Conservation (phyloP, 2,329 filamentous ascomycete species). For the Arthrobotrys megalospora region DNA sequence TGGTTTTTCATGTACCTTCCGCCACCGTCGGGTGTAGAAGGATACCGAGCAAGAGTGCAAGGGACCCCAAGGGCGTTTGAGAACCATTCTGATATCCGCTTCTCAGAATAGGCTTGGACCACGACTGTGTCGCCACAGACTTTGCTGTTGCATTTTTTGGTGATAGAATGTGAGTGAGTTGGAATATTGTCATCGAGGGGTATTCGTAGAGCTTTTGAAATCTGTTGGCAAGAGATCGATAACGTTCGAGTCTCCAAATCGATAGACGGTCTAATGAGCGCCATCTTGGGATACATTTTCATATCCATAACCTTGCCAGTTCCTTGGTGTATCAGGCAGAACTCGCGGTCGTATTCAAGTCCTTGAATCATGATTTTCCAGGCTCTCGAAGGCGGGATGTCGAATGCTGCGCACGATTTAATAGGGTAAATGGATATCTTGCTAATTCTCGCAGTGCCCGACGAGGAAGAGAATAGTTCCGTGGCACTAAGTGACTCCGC, state of each 20-base stretch:
- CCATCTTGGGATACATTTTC: constrained; percentile 83
- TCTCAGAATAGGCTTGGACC: constrained; percentile 78
- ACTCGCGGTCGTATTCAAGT: constrained; percentile 93
- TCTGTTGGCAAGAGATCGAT: constrained; percentile 71
- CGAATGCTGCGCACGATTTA: constrained; percentile 90
- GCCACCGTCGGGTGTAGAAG: constrained; percentile 74
- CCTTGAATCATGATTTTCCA: constrained; percentile 89
- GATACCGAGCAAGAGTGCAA: constrained; percentile 87
- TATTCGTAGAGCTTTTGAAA: constrained; percentile 54
- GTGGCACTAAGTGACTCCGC: background rate
- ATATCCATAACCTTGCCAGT: constrained; percentile 88
- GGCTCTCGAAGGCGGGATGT: constrained; percentile 74
- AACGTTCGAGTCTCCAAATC: constrained; percentile 80
- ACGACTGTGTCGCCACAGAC: constrained; percentile 87
- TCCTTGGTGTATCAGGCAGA: constrained; percentile 91
- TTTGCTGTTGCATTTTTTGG: constrained; percentile 65
- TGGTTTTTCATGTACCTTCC: constrained; percentile 81
- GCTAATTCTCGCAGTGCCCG: constrained; percentile 47
- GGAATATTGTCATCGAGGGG: constrained; percentile 65
- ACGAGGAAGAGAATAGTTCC: constrained; percentile 59
- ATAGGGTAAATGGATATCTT: constrained; percentile 74
- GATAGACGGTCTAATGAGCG: constrained; percentile 81
- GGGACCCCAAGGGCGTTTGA: constrained; percentile 80
- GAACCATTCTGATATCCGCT: constrained; percentile 81
- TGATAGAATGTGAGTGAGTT: constrained; percentile 65